Evolutionary conservation across 2,329 filamentous ascomycete genomes (phyloP), one percentile per base, ranked within the genome.

Genomic region (Nothophoma quercina): DNA sequence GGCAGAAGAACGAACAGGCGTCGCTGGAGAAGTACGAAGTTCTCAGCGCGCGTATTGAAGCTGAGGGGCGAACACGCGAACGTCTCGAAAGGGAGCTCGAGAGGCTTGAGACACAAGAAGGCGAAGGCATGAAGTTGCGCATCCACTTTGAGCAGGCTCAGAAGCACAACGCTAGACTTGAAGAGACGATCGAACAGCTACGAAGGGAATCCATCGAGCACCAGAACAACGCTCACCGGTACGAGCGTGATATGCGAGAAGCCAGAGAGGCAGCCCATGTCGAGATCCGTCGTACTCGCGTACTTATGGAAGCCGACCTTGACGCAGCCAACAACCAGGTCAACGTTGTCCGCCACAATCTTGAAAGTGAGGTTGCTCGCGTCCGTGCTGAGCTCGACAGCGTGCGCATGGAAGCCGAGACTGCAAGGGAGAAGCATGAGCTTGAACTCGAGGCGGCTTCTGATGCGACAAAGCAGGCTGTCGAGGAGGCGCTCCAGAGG

Each of bases 261-360:
- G 90, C 91, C 8, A 86, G 89, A 58, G 91, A 96, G 65, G 87
- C 86, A 41, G 91, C 86, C 50, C 86, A 88, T 32, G 83, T 85
- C 29, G 93, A 98, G 70, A 87, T 96, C 35, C 88, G 93, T 71
- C 88, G 91, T 38, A 90, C 88, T 12, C 89, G 89, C 53, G 85
- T 88, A 57, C 83, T 90, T 4, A 82, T 96, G 80, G 89, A 96
- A 71, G 83, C 84, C 10, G 91, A 97, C 68, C 79, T 97, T 26
- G 91, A 96, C 52, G 81, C 86, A 30, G 90, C 93, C 43, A 95
- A 93, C 68, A 87, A 90, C 70, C 88, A 96, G 65, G 89, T 93
- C 73, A 93, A 96, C 67, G 84, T 89, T 47, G 86, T 93, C 22
- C 88, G 91, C 44, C 86, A 89, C 38, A 89, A 93, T 65, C 83